Conservation (phyloP, 805 yeast genomes). For the Lachancea mirantina region DNA sequence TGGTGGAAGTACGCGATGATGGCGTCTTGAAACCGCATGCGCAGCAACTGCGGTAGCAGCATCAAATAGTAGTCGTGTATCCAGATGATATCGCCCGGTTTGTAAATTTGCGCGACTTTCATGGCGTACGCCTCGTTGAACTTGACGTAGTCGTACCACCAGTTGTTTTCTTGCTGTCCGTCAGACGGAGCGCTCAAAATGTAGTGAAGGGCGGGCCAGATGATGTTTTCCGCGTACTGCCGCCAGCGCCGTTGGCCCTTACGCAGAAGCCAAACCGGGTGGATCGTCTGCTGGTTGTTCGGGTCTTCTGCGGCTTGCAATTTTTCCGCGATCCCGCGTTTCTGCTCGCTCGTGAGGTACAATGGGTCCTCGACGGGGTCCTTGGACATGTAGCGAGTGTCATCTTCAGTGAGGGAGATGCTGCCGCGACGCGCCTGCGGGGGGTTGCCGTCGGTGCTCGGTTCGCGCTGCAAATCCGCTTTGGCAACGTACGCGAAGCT, state of each 20-base stretch:
- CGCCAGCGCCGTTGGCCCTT: constrained; percentile 81
- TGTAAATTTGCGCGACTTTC: constrained; percentile 61
- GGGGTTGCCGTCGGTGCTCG: too few species aligned
- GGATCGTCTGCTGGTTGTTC: constrained; percentile 47
- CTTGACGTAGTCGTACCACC: constrained; percentile 85
- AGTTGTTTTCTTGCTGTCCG: constrained; percentile 52
- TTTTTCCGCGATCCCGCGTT: constrained; percentile 29
- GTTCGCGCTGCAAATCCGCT: constrained; percentile 12
- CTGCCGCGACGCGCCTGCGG: constrained; percentile 8
- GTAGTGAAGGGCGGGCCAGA: constrained; percentile 95
- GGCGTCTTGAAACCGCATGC: constrained; percentile 61
- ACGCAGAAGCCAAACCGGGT: constrained; percentile 84
- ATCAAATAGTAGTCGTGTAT: constrained; percentile 81
- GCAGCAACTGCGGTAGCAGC: constrained; percentile 71
- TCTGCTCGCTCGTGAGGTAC: constrained; percentile 51
- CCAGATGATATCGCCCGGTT: constrained; percentile 89
- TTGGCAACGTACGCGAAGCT: constrained; percentile 10
- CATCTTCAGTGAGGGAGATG: constrained; percentile 3
- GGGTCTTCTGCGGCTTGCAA: constrained; percentile 37
- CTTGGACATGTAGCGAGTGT: constrained; percentile 7
- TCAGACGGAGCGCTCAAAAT: constrained; percentile 73
- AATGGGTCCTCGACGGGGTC: constrained; percentile 46
- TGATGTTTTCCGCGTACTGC: constrained; percentile 75
- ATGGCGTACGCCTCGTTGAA: constrained; percentile 88
- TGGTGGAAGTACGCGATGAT: constrained; percentile 75